These are phyloP conservation scores for Coelastrella sp. DNA, from an alignment of 139 green algal species.

Conservation along the genomic window DNA sequence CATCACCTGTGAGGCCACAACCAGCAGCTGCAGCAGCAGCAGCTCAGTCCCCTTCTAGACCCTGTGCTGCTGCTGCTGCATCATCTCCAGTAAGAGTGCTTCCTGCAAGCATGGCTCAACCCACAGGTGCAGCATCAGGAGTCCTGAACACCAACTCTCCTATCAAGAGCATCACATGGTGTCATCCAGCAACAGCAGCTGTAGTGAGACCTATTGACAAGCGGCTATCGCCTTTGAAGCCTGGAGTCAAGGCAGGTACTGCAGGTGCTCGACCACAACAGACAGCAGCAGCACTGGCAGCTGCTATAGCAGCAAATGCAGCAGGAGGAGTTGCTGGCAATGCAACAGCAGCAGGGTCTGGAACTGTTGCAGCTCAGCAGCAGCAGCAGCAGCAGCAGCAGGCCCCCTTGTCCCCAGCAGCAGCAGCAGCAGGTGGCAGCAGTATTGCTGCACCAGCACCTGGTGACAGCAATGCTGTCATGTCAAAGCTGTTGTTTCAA, in stretches of 20 bases:
- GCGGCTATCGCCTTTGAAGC: background rate
- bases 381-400: background rate
- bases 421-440: slow-evolving; percentile 2
- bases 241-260: background rate
- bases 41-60: background rate
- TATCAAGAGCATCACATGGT: background rate
- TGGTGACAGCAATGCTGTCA: background rate
- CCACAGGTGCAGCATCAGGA: background rate
- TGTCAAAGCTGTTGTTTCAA: background rate
- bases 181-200: background rate
- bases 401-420: no score
- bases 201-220: background rate
- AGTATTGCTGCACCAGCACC: background rate
- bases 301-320: slow-evolving; percentile 1
- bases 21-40: background rate
- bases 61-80: background rate
- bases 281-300: background rate
- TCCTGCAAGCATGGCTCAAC: background rate
- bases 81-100: no score
- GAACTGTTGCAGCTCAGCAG: background rate
- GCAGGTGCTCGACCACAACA: background rate
- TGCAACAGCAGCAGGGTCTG: background rate
- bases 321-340: background rate
- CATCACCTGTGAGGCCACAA: no score
- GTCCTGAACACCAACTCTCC: background rate